Percentiles rank a stretch among this genome's conserved stretches.
phyloP scores from a whole-genome alignment of 176 grass and related monocot species.

The Zoysia japonica region DNA sequence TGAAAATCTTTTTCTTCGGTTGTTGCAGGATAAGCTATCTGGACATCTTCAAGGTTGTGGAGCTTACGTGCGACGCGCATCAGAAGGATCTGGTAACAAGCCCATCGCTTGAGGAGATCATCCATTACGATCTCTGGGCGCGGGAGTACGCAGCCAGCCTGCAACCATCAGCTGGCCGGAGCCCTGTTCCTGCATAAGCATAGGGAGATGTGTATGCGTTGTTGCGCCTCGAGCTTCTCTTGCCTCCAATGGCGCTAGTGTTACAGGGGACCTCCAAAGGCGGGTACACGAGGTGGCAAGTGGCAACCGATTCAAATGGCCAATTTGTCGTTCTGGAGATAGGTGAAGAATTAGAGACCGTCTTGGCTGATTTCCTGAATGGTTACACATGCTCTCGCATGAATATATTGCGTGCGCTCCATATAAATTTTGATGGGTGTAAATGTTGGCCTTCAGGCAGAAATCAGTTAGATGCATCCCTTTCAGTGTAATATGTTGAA shows the following conservation, averaged over 20 bases:
- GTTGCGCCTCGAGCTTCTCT: background rate
- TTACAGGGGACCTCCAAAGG: constrained; percentile 28
- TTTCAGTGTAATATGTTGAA: background rate
- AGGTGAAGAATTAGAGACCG: constrained; percentile 2
- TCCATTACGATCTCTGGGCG: constrained; percentile 95
- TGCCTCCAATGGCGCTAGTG: background rate
- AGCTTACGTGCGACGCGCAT: constrained; percentile 75
- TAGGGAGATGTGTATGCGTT: background rate
- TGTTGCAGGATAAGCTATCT: constrained; percentile 81
- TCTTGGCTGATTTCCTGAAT: constrained; percentile 11
- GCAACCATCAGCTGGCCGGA: constrained; percentile 57
- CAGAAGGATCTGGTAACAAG: constrained; percentile 67
- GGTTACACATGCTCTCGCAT: constrained; percentile 37
- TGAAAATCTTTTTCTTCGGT: background rate
- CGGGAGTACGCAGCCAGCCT: constrained; percentile 62
- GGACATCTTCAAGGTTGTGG: constrained; percentile 95
- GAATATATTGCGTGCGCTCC: constrained; percentile 30
- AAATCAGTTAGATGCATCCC: background rate
- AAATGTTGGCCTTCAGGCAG: background rate
- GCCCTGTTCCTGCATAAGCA: constrained; percentile 60
- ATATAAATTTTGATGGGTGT: constrained; percentile 22
- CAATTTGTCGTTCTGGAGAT: constrained; percentile 15
- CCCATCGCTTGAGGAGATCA: constrained; percentile 84
- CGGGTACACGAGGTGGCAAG: background rate
- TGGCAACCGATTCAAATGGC: background rate